Conservation (phyloP, 805 yeast species). For the Wickerhamiella hasegawae region DNA sequence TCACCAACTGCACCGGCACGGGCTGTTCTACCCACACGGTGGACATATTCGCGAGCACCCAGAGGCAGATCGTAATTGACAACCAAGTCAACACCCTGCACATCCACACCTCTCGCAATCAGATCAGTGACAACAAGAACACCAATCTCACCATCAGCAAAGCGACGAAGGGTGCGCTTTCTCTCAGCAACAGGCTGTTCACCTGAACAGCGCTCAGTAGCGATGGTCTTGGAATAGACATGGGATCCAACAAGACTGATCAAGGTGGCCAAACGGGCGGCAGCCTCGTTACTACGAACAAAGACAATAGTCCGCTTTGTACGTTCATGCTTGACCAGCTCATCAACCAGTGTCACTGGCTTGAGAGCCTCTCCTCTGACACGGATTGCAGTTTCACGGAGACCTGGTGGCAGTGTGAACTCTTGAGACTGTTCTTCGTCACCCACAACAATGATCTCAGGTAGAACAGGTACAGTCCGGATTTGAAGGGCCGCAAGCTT, state of each 20-base stretch:
- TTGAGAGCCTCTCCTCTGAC: slow-evolving; percentile 29
- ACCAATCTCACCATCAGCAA: slow-evolving; percentile 35
- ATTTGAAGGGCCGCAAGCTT: slow-evolving; percentile 59
- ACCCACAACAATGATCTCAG: slow-evolving; percentile 67
- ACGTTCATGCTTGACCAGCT: slow-evolving; percentile 24
- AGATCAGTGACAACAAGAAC: slow-evolving; percentile 66
- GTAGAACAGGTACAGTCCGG: slow-evolving; percentile 20
- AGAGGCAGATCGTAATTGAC: slow-evolving; percentile 83
- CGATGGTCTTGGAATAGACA: slow-evolving; percentile 10
- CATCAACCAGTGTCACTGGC: slow-evolving; percentile 55
- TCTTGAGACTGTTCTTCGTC: slow-evolving; percentile 25
- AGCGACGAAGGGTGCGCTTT: slow-evolving; percentile 39
- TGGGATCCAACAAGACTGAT: slow-evolving; percentile 27
- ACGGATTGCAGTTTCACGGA: slow-evolving; percentile 22
- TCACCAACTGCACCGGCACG: slow-evolving; percentile 72
- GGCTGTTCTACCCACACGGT: slow-evolving; percentile 94
- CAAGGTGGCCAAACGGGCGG: slow-evolving; percentile 60
- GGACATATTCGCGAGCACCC: slow-evolving; percentile 83
- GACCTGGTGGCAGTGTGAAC: slow-evolving; percentile 24
- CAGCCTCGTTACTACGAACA: slow-evolving; percentile 69
- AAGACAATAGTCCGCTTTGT: slow-evolving; percentile 37
- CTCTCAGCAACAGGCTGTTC: slow-evolving; percentile 30
- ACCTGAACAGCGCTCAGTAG: slow-evolving; percentile 23
- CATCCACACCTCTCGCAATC: slow-evolving; percentile 90
- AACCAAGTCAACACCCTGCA: slow-evolving; percentile 52